Evolutionary conservation across 495 filamentous ascomycete genomes (phyloP).

Genomic region (Penicillium egyptiacum): DNA sequence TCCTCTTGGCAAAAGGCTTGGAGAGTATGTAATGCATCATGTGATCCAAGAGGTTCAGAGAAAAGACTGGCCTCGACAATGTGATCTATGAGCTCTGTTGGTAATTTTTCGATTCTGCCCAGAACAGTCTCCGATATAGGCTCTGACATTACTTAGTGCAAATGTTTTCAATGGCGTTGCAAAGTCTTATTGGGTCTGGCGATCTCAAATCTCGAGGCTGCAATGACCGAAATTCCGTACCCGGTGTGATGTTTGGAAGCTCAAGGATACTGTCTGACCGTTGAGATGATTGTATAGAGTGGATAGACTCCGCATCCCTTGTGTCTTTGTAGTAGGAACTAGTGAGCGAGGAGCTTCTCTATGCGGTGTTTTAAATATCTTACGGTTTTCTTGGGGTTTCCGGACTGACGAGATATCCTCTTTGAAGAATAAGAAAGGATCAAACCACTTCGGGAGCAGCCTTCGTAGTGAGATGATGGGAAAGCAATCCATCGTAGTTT

Average conservation of each 20-base stretch:
- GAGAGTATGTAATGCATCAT: background rate
- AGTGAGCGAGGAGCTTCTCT: background rate
- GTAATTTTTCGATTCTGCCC: background rate
- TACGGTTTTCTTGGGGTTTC: background rate
- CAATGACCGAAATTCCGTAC: no score
- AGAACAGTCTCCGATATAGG: background rate
- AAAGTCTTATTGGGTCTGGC: no score
- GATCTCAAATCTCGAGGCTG: no score
- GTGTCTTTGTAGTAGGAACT: no score
- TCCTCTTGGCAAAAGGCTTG: background rate
- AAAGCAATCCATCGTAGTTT: background rate
- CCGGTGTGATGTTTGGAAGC: background rate
- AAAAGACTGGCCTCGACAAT: slow-evolving; percentile 1
- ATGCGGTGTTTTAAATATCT: background rate
- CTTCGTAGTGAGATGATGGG: background rate
- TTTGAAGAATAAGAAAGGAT: background rate
- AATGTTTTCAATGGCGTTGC: no score
- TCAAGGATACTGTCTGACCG: background rate
- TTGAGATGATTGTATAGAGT: no score
- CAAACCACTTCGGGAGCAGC: background rate
- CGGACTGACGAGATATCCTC: background rate
- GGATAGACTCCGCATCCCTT: background rate
- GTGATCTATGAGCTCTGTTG: background rate
- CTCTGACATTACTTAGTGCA: no score
- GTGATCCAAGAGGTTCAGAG: background rate